These are phyloP conservation scores for Alloteropsis angusta DNA, from an alignment of 202 grass and related monocot species.

Conservation along the genomic window DNA sequence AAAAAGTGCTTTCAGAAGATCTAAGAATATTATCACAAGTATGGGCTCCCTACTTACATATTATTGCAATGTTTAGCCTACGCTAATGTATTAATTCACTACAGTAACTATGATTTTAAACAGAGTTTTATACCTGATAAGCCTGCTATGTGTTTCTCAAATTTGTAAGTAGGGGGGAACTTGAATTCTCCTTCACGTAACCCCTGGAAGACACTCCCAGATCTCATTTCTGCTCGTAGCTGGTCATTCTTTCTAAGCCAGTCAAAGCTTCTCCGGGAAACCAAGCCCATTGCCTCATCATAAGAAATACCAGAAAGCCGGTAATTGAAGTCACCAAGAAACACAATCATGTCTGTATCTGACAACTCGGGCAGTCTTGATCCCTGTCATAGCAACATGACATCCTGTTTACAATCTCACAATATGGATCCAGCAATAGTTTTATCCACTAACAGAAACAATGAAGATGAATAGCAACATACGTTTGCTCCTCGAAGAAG, in stretches of 20 bases:
- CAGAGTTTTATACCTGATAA: slow-evolving; percentile 42
- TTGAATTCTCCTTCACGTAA: slow-evolving; percentile 69
- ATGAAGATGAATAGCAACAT: slow-evolving; percentile 37
- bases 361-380: slow-evolving; percentile 58
- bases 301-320: slow-evolving; percentile 69
- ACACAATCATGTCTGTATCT: slow-evolving; percentile 76
- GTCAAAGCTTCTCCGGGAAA: slow-evolving; percentile 58
- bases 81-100: not conserved
- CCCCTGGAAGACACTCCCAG: slow-evolving; percentile 86
- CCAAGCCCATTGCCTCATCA: slow-evolving; percentile 63
- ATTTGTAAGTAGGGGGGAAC: slow-evolving; percentile 93
- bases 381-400: slow-evolving; percentile 36
- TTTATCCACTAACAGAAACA: slow-evolving; percentile 6
- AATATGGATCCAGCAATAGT: slow-evolving; percentile 9
- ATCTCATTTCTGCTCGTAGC: slow-evolving; percentile 72
- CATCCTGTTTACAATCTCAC: slow-evolving; percentile 23
- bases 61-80: not conserved
- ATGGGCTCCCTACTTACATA: not conserved
- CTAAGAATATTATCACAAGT: not conserved
- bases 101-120: slow-evolving; percentile 2
- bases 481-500: slow-evolving; percentile 65
- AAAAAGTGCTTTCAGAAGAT: not conserved
- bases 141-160: slow-evolving; percentile 61
- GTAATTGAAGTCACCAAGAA: slow-evolving; percentile 98
- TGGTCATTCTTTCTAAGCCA: slow-evolving; percentile 72